Evolutionary conservation across 1,139 yeast genomes (phyloP), one percentile per base, ranked within the genome.

Genomic region (Yamadazyma mexicana): DNA sequence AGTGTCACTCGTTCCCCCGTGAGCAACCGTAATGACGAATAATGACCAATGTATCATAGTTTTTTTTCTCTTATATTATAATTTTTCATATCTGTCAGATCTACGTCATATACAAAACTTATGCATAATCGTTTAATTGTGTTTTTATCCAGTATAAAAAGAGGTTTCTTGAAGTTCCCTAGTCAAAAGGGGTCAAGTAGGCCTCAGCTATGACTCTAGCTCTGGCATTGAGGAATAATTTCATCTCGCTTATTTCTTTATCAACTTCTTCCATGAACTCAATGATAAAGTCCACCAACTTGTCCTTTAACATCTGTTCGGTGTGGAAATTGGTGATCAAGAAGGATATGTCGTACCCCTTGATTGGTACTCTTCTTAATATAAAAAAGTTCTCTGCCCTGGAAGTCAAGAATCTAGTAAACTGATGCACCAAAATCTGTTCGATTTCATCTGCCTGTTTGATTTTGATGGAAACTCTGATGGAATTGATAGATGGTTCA

Each of bases 191-290:
- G 31, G 86, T 82, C 54, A 91, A 73, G 61, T 88, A 91, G 10
- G 95, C 92, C 64, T 94, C 98, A 17, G 98, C 99, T 39, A 91
- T 94, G 46, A 88, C 94, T 71, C 99, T 84, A 15, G 99, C 98
- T 58, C 99, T 79, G 20, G 98, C 97, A 60, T 92, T 92, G 62
- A 94, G 78, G 62, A 92, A 94, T 61, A 92, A 75, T 66, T 94
- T 94, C 96, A 92, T 94, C 62, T 92, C 99, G 63, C 96, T 87
- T 58, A 92, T 94, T 64, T 92, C 99, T 69, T 91, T 92, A 64
- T 92, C 99, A 18, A 92, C 98, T 56, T 91, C 98, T 64, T 92
- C 98, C 98, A 92, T 91, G 62, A 94, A 92, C 67, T 92, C 98
- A 55, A 92, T 88, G 54, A 92, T 89, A 60, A 92, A 92, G 62